Evolutionary conservation across 2,329 filamentous ascomycete species (phyloP).

Genomic region (Geoglossum cookeanum): DNA sequence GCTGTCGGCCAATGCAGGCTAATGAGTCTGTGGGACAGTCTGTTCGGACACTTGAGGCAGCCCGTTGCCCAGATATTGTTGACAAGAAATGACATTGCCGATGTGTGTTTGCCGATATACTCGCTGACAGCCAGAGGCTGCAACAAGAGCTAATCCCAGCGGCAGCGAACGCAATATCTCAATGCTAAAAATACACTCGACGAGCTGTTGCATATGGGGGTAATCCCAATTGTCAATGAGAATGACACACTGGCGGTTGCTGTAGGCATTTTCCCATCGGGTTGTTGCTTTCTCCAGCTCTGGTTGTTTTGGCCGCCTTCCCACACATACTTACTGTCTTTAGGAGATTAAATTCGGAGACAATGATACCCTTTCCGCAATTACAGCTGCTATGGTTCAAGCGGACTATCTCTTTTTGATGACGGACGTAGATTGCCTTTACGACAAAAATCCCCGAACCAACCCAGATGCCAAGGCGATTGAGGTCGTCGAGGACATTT

Average conservation of each 20-base stretch:
- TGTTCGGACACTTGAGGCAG: constrained; percentile 75
- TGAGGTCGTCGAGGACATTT: constrained; percentile 80
- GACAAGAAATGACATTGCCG: constrained; percentile 88
- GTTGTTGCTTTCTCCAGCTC: not conserved
- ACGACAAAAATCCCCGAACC: constrained; percentile 82
- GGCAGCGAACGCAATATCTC: constrained; percentile 68
- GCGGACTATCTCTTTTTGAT: constrained; percentile 94
- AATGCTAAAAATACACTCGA: constrained; percentile 93
- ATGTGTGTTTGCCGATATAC: constrained; percentile 36
- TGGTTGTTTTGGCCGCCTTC: not conserved
- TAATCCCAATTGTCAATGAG: constrained; percentile 96
- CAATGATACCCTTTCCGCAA: constrained; percentile 92
- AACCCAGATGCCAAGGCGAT: constrained; percentile 77
- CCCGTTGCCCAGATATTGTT: constrained; percentile 88
- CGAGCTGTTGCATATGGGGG: constrained; percentile 80
- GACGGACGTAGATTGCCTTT: constrained; percentile 96
- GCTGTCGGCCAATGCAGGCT: constrained; percentile 91
- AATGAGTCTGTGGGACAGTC: constrained; percentile 85
- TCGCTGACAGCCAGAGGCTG: constrained; percentile 9
- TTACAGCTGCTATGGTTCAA: constrained; percentile 92
- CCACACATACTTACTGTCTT: not conserved
- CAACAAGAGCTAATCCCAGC: not conserved
- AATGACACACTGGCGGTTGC: constrained; percentile 94
- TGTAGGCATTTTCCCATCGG: constrained; percentile 16
- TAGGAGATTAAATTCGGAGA: constrained; percentile 96